Base-by-base conservation (phyloP, 139 green algal species). In the Asterochloris sp. region DNA sequence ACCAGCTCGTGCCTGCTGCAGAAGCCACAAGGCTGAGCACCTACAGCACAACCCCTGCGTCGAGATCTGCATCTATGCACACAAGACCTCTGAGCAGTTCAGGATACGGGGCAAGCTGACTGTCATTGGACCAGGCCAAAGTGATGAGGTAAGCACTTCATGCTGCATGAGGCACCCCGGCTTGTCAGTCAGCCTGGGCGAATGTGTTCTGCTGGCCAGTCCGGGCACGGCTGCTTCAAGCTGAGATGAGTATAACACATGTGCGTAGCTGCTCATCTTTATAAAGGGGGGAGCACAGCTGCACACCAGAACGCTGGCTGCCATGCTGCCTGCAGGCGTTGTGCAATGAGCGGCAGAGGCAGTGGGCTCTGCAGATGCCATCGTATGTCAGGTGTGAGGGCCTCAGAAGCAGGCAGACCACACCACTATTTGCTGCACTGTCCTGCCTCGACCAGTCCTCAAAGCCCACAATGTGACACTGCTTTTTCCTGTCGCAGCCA, bases 21-120 rank as follows among this genome's bases (percentile, higher is more conserved):
- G 76, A 62, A 80, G 76, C 60, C 54, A 60, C 76, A 80, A 80
- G 60, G 24, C 76, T 60, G 61, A 29, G 60, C 76, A 80, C 24
- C 60, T 80, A 26, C 60, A 28, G 12, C 67, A 54, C 16, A 47
- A 28, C 21, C 67, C 27, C 60, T 80, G 54, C 24, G n/a, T 80
- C 0, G 76, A 80, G 60, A 69, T 80, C 23, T 80, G 76, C 60
- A 69, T 38, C 11, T 80, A 62, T n/a, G 38, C 67, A n/a, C 26
- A n/a, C 24, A n/a, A 28, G n/a, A 69, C 54, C 12, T 62, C 67
- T 61, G 60, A 80, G 76, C 76, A 80, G 60, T 80, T 80, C 76
- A 80, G 76, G 76, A 24, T 80, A 15, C 60, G n/a, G 12, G 76
- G 76, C 60, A 16, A 61, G 10, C 24, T 80, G 11, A 69, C 21